A percentile compares a stretch with the other conserved stretches of the same genome.
Conservation (phyloP, 108 stramenopile genomes). For the Skeletonema grethae region DNA sequence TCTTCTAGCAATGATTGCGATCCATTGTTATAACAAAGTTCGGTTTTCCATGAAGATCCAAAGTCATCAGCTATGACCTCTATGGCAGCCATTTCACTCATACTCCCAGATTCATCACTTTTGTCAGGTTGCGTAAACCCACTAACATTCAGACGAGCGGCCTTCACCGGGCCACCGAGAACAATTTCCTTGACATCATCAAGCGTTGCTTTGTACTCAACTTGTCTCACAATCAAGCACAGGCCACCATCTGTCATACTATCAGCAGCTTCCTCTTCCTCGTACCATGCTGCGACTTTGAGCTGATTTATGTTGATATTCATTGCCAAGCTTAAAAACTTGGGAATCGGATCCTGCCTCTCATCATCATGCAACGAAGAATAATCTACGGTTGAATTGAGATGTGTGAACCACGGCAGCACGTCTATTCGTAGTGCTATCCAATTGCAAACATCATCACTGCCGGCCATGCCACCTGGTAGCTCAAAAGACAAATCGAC, state of each 20-base stretch:
- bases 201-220: slow-evolving; percentile 22
- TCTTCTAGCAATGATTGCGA: slow-evolving; percentile 9
- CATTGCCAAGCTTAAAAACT: slow-evolving; percentile 30
- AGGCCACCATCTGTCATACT: slow-evolving; percentile 35
- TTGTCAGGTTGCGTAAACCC: slow-evolving; percentile 33
- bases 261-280: slow-evolving; percentile 24
- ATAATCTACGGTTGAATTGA: slow-evolving; percentile 28
- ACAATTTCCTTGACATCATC: slow-evolving; percentile 30
- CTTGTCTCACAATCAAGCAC: slow-evolving; percentile 40
- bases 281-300: slow-evolving; percentile 49
- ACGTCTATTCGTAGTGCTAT: slow-evolving; percentile 53
- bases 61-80: slow-evolving; percentile 23
- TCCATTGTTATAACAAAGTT: background rate
- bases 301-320: slow-evolving; percentile 30
- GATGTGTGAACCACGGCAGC: slow-evolving; percentile 58
- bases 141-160: slow-evolving; percentile 44
- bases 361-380: slow-evolving; percentile 17
- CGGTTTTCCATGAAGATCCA: slow-evolving; percentile 11
- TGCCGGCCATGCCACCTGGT: background rate
- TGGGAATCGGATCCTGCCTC: slow-evolving; percentile 24
- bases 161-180: slow-evolving; percentile 46
- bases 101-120: slow-evolving; percentile 1
- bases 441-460: slow-evolving; percentile 38
- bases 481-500: slow-evolving; percentile 38
- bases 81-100: slow-evolving; percentile 10